Evolutionary conservation across 495 filamentous ascomycete genomes (phyloP), one percentile per base, ranked within the genome.

Genomic region (Sordaria brevicollis): DNA sequence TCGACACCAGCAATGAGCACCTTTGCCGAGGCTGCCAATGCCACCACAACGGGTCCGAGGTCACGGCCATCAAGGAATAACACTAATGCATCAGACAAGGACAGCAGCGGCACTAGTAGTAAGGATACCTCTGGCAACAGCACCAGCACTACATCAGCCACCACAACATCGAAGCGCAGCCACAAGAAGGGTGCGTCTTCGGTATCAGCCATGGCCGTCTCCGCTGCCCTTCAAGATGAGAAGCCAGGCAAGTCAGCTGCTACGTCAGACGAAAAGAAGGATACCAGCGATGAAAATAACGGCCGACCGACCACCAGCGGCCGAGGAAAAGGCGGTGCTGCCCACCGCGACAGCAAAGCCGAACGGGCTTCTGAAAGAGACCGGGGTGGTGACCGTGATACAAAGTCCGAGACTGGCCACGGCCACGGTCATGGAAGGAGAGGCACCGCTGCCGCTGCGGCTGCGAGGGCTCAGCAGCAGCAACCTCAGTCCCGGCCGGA

Each of bases 161-260:
- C 71, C 3, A 65, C 66, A 2, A 68, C 57, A 3, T 65, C 80
- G n/a, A 93, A 91, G 76, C 82, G 90, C 37, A 88, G 85, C 33
- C 88, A 92, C 68, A 93, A 93, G 80, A 93, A 92, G 78, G 87
- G 86, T 0, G 84, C 76, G 7, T 71, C 70, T 8, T 78, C 77
- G 8, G 57, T 79, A 25, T 79, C 83, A 69, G 82, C 79, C 29
- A 76, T 77, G 7, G 75, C 69, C 3, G 75, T 72, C 10, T 41
- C 70, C 2, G 11, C 36, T 34, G 69, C 69, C 5, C 36, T 67
- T 10, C 35, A 65, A 43, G 49, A 62, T 31, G 49, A 62, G 25
- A 62, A 62, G 49, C 65, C 68, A 10, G 19, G 36, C 15, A 38
- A 43, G 17, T 37, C 70, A 21, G 21, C 68, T 4, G n/a, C 54